Evolutionary conservation across 495 filamentous ascomycete species (phyloP).

Genomic region (Darksidea phi): DNA sequence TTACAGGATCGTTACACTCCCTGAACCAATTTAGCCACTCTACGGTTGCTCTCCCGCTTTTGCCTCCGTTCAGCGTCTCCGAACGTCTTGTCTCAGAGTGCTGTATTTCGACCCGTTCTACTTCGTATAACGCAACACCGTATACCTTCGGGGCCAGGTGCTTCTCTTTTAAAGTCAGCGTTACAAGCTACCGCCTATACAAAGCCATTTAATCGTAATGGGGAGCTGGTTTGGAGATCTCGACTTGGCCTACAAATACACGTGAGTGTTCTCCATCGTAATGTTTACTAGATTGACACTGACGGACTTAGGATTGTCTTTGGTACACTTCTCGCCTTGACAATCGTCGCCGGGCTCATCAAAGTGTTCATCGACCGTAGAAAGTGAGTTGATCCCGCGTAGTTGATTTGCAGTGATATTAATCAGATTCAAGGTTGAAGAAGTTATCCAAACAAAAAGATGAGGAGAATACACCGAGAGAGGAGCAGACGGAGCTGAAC

Average conservation of each 20-base stretch:
- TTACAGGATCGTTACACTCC: constrained; percentile 5
- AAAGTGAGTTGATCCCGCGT: constrained; percentile 13
- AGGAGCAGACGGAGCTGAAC: constrained; percentile 42
- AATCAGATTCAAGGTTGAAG: constrained; percentile 19
- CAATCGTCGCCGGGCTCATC: constrained; percentile 18
- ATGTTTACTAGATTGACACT: neutral
- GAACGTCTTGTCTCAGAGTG: neutral
- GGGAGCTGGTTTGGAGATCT: constrained; percentile 24
- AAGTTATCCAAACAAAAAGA: constrained; percentile 31
- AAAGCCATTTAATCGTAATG: constrained; percentile 13
- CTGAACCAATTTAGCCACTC: constrained; percentile 7
- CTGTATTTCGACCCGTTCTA: neutral
- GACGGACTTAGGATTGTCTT: constrained; percentile 26
- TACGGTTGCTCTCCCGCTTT: constrained; percentile 11
- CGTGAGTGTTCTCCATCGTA: constrained; percentile 7
- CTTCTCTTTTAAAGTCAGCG: constrained; percentile 12
- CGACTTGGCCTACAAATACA: constrained; percentile 29
- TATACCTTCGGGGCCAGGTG: constrained; percentile 14
- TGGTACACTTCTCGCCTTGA: constrained; percentile 21
- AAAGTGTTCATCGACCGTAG: constrained; percentile 26
- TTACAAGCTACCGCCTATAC: neutral
- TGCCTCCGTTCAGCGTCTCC: neutral
- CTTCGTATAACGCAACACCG: constrained; percentile 3
- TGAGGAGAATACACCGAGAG: constrained; percentile 26
- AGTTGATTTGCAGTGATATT: neutral